Evolutionary conservation across 75 land plant genomes (phyloP), one percentile per base, ranked within the genome.

Genomic region (Isoetes taiwanensis): DNA sequence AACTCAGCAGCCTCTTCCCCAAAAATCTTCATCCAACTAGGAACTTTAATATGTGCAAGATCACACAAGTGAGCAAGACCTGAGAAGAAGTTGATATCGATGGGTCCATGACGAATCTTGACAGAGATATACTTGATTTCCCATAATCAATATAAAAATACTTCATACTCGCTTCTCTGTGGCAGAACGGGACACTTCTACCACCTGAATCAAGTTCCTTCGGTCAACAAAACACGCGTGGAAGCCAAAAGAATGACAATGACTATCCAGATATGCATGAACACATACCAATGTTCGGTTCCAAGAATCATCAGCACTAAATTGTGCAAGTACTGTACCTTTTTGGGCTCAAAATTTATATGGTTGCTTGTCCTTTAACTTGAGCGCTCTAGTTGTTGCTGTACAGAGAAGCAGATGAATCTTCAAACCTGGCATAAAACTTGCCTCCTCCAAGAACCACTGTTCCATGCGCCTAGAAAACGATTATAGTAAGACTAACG

Each of bases 71-170:
- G 78, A 39, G 99, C 99, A 40, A 94, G 74, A 25, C 82, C 52
- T 83, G 82, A 2, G 82, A 66, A 9, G 62, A 55, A 19, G 83
- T 23, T 1, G 85, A 63, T 14, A 89, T 63, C 2, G 99, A 72
- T 14, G 82, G 54, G 48, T 85, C 96, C 26, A 89, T 12, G 19
- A 96, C 96, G 50, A 94, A 53, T 23, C 68, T 63, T 35, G 78
- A 80, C 55, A 78, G 72, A 4, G 91, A 52, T 63, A 32, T 41
- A 57, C 89, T 96, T 58, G 88, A 87, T 56, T 94, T 94, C 26
- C 99, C 99, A 65, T 80, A 94, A 58, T 94, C 99, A 28, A 94
- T 74, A 59, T 93, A n/a, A 94, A 53, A 94, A 94, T 21, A 94
- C 96, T 54, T 89, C 96, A 60, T 82, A 94, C 19, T 64, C 66